phyloP scores from a whole-genome alignment of 305 asterid genomes.

The Solanum chacoense region DNA sequence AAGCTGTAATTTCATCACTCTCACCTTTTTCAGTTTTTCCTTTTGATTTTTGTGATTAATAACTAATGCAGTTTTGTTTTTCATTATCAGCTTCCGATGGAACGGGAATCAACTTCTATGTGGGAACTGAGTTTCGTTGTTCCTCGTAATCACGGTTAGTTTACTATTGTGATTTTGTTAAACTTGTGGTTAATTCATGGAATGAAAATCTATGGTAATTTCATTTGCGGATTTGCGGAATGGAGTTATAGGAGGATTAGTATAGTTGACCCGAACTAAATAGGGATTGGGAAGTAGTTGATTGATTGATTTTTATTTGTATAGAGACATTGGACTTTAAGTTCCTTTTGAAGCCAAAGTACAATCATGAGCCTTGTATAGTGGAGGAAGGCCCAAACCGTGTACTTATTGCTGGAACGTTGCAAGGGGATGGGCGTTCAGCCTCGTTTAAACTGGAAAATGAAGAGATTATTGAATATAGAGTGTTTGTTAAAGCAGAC shows the following conservation, averaged over 20 bases:
- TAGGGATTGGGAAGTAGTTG: neutral
- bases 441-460: conserved; percentile 52
- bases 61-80: neutral
- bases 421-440: conserved; percentile 63
- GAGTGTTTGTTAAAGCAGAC: conserved; percentile 63
- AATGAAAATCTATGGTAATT: neutral
- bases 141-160: conserved; percentile 85
- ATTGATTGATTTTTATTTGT: neutral
- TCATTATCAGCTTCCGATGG: conserved; percentile 63
- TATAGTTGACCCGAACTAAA: neutral
- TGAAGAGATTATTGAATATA: conserved; percentile 68
- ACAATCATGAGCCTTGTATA: conserved; percentile 37
- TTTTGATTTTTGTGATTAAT: neutral
- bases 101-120: conserved; percentile 81
- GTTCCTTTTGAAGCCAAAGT: conserved; percentile 79
- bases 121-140: conserved; percentile 96
- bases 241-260: neutral
- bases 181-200: neutral
- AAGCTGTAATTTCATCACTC: conserved; percentile 39
- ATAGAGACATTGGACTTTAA: conserved; percentile 91
- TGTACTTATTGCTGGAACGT: conserved; percentile 62
- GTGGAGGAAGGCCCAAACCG: conserved; percentile 91
- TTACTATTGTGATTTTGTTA: neutral
- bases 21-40: neutral
- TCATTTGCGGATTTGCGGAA: neutral